These are phyloP conservation scores for Mortierella sp. DNA, from an alignment of 371 early-diverging fungal genomes.

Conservation along the genomic window DNA sequence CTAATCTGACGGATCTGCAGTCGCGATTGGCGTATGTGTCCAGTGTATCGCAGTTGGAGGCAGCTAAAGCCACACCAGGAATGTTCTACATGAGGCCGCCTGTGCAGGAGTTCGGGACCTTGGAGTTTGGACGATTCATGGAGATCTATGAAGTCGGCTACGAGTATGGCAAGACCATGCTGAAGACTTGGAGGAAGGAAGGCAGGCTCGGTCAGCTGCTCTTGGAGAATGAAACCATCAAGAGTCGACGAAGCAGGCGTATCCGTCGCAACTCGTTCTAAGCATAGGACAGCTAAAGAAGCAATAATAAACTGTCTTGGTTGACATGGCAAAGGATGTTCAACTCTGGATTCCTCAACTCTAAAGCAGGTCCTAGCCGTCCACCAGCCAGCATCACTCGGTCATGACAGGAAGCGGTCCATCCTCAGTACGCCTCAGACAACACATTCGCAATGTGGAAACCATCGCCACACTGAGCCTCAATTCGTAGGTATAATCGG, in stretches of 20 bases:
- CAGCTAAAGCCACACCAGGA: constrained; percentile 87
- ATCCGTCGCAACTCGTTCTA: constrained; percentile 51
- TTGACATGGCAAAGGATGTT: no score
- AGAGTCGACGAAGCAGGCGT: constrained; percentile 25
- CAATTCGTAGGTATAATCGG: no score
- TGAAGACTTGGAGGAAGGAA: constrained; percentile 85
- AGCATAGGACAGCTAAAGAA: no score
- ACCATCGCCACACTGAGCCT: no score
- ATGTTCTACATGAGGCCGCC: constrained; percentile 91
- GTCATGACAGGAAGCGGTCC: no score
- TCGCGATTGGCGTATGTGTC: constrained; percentile 97
- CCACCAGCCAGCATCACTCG: no score
- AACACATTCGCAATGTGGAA: no score
- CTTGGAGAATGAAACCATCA: constrained; percentile 18
- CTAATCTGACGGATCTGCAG: constrained; percentile 98
- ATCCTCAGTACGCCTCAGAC: no score
- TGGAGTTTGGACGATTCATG: constrained; percentile 95
- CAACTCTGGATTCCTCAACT: no score
- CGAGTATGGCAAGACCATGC: constrained; percentile 84
- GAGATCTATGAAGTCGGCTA: constrained; percentile 95
- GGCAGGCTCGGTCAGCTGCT: constrained; percentile 59
- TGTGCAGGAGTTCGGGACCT: constrained; percentile 87
- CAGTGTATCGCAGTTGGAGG: constrained; percentile 90
- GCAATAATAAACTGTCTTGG: no score
- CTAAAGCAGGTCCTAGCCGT: no score